Percentiles rank a stretch among this genome's conserved stretches.
Evolutionary conservation across 2,329 filamentous ascomycete species (phyloP).

Genomic region (Penicillium sp.): DNA sequence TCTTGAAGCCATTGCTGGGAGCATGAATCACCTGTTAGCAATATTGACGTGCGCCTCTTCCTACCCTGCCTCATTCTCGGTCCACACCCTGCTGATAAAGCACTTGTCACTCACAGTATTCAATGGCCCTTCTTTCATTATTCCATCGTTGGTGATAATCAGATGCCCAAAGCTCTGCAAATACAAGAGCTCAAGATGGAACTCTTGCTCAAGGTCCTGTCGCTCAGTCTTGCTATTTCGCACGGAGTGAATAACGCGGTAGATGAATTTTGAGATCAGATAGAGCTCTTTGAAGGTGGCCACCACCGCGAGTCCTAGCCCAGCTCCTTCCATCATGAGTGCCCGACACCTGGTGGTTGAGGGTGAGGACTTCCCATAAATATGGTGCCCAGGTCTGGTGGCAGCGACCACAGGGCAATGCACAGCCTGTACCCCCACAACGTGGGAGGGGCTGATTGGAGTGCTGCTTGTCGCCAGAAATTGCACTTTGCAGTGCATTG

Average conservation of each 20-base stretch:
- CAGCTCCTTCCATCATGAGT: not conserved
- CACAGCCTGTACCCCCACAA: not conserved
- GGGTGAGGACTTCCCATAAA: not conserved
- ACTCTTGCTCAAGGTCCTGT: not conserved
- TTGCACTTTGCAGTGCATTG: not conserved
- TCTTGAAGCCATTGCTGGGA: not conserved
- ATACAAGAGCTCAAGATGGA: not conserved
- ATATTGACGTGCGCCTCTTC: not conserved
- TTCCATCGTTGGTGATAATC: not conserved
- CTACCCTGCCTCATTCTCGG: not conserved
- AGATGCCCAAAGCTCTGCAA: not conserved
- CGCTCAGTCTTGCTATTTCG: not conserved
- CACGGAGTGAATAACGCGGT: not conserved
- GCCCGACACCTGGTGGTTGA: not conserved
- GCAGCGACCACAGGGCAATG: not conserved
- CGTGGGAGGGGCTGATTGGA: not conserved
- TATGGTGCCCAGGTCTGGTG: not conserved
- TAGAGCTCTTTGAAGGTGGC: not conserved
- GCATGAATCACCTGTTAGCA: not conserved
- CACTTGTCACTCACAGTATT: not conserved
- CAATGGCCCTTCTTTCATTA: not conserved
- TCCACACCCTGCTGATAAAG: not conserved
- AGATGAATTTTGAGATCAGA: not conserved
- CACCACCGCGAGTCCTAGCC: not conserved
- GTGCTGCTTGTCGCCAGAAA: not conserved